Conservation (phyloP, 441 rosid genomes). For the Metrosideros polymorpha region DNA sequence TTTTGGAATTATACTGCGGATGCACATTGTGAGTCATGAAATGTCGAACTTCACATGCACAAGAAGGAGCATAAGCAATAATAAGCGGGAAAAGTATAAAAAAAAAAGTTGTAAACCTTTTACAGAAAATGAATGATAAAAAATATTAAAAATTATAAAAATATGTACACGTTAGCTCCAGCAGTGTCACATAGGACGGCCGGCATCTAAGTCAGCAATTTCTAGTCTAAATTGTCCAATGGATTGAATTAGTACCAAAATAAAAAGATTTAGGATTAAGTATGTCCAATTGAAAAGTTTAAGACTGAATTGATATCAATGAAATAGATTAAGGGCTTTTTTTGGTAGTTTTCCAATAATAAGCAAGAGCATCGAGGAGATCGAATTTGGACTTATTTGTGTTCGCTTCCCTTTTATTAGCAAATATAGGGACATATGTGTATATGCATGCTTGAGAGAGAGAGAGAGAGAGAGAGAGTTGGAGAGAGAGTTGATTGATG, state of each 20-base stretch:
- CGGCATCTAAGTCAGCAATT: too few relatives aligned
- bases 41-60: neutral
- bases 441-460: neutral
- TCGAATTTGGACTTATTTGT: neutral
- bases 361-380: neutral
- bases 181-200: too few relatives aligned
- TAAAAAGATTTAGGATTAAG: fast-evolving
- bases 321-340: fast-evolving
- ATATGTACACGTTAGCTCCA: too few relatives aligned
- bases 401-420: neutral
- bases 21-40: neutral
- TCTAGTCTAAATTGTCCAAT: too few relatives aligned
- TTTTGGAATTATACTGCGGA: neutral
- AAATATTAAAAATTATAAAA: too few relatives aligned
- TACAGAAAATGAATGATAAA: too few relatives aligned
- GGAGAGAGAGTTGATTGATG: neutral
- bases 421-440: neutral
- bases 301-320: fast-evolving
- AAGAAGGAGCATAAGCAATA: neutral
- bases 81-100: too few relatives aligned
- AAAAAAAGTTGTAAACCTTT: too few relatives aligned
- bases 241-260: too few relatives aligned
- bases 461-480: too few relatives aligned
- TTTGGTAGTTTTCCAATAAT: neutral
- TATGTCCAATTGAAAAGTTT: fast-evolving